phyloP scores from a whole-genome alignment of 495 filamentous ascomycete genomes.

The Annulohypoxylon moriforme region DNA sequence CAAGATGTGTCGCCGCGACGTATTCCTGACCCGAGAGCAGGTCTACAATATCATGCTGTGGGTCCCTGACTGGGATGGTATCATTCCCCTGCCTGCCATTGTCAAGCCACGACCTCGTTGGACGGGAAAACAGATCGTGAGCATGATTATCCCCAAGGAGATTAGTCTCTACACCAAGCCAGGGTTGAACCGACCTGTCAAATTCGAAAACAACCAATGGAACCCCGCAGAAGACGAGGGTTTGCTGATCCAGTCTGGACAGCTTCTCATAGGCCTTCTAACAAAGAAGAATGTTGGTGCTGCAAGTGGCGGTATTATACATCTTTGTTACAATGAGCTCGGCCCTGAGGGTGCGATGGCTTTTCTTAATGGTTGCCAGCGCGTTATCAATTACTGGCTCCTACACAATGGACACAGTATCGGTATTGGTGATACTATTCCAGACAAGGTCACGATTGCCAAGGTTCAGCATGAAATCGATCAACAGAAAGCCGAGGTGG shows the following conservation, averaged over 20 bases:
- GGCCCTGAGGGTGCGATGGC: conserved; percentile 83
- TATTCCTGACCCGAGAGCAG: conserved; percentile 87
- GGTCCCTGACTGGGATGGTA: conserved; percentile 97
- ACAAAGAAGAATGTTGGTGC: conserved; percentile 96
- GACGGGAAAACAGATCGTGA: conserved; percentile 99
- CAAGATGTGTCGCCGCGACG: conserved; percentile 93
- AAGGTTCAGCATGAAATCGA: conserved; percentile 83
- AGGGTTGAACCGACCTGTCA: not conserved
- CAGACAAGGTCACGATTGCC: conserved; percentile 82
- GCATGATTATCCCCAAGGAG: conserved; percentile 87
- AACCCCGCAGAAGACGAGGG: conserved; percentile 81
- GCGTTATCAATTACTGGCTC: conserved; percentile 95
- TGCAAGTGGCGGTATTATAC: conserved; percentile 85
- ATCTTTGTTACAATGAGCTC: conserved; percentile 96
- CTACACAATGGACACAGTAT: conserved; percentile 98
- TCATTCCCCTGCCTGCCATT: conserved; percentile 91
- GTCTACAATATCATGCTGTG: conserved; percentile 97
- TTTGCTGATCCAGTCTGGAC: conserved; percentile 83
- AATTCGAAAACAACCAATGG: conserved; percentile 61
- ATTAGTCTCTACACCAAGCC: conserved; percentile 79
- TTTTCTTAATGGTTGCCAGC: conserved; percentile 95
- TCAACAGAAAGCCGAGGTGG: conserved; percentile 82
- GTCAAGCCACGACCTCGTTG: conserved; percentile 90
- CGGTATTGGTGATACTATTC: conserved; percentile 98
- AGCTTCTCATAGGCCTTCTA: conserved; percentile 89